Conservation (phyloP, 352 stramenopile species). For the Globisporangium nunn region DNA sequence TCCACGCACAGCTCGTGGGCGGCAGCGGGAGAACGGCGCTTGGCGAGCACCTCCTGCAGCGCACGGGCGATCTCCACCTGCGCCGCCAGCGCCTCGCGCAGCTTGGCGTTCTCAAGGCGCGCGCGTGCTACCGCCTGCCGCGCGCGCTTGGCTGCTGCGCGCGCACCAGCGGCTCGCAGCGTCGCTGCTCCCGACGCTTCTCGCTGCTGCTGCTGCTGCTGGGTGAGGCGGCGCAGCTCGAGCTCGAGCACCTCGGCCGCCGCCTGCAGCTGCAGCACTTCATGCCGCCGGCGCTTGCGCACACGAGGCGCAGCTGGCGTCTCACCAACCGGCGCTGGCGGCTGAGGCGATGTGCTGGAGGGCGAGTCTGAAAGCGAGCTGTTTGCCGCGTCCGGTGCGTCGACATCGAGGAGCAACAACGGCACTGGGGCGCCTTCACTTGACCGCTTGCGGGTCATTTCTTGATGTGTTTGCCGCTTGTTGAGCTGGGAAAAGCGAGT, state of each 20-base stretch:
- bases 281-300: slow-evolving; percentile 1
- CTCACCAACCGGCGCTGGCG: neutral
- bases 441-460: neutral
- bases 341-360: neutral
- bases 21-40: slow-evolving; percentile 10
- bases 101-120: slow-evolving; percentile 38
- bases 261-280: neutral
- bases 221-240: neutral
- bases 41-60: slow-evolving; percentile 31
- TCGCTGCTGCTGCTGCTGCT: neutral
- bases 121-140: slow-evolving; percentile 24
- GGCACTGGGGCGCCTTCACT: neutral
- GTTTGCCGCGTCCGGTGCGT: neutral
- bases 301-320: neutral
- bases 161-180: neutral
- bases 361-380: neutral
- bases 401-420: neutral
- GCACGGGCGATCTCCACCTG: slow-evolving; percentile 29
- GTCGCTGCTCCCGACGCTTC: slow-evolving; percentile 17
- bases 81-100: slow-evolving; percentile 30
- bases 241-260: neutral
- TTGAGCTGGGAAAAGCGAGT: too few species aligned
- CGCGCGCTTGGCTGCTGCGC: slow-evolving; percentile 24
- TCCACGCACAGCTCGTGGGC: slow-evolving; percentile 14
- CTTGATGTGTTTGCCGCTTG: too few species aligned